phyloP scores from a whole-genome alignment of 1,139 yeast genomes.

The Lodderomyces parapsilosis region DNA sequence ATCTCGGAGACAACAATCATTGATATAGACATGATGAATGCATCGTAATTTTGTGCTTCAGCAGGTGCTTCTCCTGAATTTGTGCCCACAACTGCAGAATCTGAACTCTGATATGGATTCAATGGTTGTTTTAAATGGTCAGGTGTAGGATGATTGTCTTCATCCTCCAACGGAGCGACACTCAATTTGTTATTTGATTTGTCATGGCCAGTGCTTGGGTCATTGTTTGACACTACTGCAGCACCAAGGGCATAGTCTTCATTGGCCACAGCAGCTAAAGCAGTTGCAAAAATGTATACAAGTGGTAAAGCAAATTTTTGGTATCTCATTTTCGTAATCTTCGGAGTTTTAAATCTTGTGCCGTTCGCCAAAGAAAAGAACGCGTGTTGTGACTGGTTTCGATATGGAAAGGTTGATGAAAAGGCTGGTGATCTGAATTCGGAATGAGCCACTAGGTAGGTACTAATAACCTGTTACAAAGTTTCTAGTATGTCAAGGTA shows the following conservation, averaged over 20 bases:
- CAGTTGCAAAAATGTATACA: not conserved
- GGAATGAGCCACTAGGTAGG: too few relatives aligned
- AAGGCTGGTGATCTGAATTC: too few relatives aligned
- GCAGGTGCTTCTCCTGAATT: constrained; percentile 6
- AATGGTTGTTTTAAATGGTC: constrained; percentile 24
- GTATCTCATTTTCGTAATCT: constrained; percentile 1
- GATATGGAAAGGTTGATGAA: too few relatives aligned
- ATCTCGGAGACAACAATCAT: constrained; percentile 94
- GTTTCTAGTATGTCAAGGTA: too few relatives aligned
- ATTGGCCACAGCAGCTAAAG: constrained; percentile 1
- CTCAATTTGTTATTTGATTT: constrained; percentile 21
- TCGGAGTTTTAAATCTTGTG: not conserved
- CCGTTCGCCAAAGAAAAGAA: not conserved
- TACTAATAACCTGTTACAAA: too few relatives aligned
- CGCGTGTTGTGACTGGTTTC: not conserved
- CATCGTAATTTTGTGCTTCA: constrained; percentile 34
- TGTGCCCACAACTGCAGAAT: not conserved
- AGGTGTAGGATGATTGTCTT: constrained; percentile 34
- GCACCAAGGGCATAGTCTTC: constrained; percentile 6
- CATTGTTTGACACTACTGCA: constrained; percentile 1
- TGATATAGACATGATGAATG: constrained; percentile 66
- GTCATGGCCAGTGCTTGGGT: constrained; percentile 1
- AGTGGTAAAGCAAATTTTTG: not conserved
- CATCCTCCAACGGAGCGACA: constrained; percentile 25
- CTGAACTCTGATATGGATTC: constrained; percentile 15